A percentile compares a stretch with the other conserved stretches of the same genome.
These are phyloP conservation scores for Oryza glumipatula DNA, from an alignment of 176 grass and related monocot species.

Conservation along the genomic window DNA sequence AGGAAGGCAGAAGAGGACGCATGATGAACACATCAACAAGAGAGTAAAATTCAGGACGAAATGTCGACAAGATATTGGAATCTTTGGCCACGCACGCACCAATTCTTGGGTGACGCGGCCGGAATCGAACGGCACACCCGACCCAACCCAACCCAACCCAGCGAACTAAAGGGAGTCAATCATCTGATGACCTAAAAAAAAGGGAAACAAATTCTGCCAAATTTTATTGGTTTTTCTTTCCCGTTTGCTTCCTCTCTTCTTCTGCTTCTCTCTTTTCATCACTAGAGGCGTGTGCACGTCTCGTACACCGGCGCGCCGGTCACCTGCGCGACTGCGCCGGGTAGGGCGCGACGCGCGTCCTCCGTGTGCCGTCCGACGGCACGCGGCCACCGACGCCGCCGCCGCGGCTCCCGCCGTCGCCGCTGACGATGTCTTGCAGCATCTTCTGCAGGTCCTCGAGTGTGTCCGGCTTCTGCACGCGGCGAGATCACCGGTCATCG, in stretches of 20 bases:
- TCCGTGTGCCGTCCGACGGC: constrained; percentile 49
- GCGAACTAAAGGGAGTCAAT: neutral
- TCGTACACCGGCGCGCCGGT: constrained; percentile 45
- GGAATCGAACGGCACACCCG: neutral
- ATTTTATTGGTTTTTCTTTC: neutral
- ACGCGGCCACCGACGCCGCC: constrained; percentile 28
- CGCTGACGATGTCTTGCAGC: constrained; percentile 73
- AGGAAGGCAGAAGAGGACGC: neutral
- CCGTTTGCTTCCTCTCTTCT: neutral
- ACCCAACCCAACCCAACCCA: neutral
- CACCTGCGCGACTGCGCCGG: constrained; percentile 50
- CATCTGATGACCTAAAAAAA: neutral
- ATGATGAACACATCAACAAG: neutral
- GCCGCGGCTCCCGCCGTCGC: constrained; percentile 22
- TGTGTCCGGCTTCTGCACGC: constrained; percentile 78
- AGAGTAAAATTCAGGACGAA: neutral
- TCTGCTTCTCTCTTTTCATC: neutral
- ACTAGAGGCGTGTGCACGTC: constrained; percentile 36
- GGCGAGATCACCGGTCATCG: neutral
- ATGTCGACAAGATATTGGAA: neutral
- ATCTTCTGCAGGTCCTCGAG: constrained; percentile 96
- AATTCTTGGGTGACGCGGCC: constrained; percentile 8
- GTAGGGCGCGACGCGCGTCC: constrained; percentile 60
- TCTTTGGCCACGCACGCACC: constrained; percentile 28
- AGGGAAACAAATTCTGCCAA: neutral